phyloP scores from a whole-genome alignment of 495 filamentous ascomycete genomes.

The Aspergillus incahuasiensis region DNA sequence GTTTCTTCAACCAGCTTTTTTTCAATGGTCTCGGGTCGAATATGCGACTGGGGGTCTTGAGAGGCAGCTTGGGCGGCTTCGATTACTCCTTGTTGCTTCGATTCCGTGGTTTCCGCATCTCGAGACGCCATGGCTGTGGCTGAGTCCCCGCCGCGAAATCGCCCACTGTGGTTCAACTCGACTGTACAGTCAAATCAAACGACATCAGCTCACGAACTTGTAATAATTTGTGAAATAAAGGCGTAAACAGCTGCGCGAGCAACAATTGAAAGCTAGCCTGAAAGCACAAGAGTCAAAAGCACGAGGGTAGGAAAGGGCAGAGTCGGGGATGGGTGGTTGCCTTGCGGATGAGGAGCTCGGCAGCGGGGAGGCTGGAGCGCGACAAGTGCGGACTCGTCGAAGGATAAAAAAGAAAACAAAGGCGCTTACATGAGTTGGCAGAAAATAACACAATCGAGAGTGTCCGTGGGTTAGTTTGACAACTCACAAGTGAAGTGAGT shows the following conservation, averaged over 20 bases:
- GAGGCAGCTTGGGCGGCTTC: slow-evolving; percentile 54
- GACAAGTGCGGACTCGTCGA: slow-evolving; percentile 2
- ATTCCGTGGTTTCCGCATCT: slow-evolving; percentile 48
- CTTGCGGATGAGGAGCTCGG: slow-evolving; percentile 18
- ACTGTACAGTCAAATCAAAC: not conserved
- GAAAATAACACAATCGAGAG: not conserved
- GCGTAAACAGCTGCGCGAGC: not conserved
- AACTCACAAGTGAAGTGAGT: not conserved
- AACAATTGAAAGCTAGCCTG: not conserved
- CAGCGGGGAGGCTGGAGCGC: slow-evolving; percentile 20
- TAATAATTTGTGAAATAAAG: not conserved
- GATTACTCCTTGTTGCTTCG: slow-evolving; percentile 72
- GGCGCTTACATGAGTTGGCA: slow-evolving; percentile 1
- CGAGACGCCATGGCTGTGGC: slow-evolving; percentile 36
- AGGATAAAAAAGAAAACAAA: not conserved
- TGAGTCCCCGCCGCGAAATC: slow-evolving; percentile 18
- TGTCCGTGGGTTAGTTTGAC: not conserved
- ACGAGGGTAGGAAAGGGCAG: not conserved
- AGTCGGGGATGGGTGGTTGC: slow-evolving; percentile 12
- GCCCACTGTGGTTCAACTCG: slow-evolving; percentile 14
- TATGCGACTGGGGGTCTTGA: slow-evolving; percentile 56
- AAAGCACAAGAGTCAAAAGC: not conserved
- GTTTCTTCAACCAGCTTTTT: slow-evolving; percentile 68
- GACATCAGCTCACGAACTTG: not conserved
- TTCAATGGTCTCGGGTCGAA: slow-evolving; percentile 68